Base-by-base conservation (phyloP, 1,284 basidiomycete genomes). In the Leccinum subrobustum region DNA sequence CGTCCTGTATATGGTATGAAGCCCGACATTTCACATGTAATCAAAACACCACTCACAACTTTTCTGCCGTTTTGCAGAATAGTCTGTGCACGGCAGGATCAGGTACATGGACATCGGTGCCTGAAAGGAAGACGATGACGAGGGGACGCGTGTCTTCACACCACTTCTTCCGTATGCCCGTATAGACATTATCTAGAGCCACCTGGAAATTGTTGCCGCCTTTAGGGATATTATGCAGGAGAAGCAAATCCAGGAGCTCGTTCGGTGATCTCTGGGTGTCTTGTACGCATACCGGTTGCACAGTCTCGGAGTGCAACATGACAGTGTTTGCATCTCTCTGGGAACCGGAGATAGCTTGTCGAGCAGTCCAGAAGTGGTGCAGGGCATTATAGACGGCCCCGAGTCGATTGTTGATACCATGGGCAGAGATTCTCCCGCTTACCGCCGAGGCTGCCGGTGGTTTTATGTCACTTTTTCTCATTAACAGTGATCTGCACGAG, bases 71-170 rank as follows among this genome's bases (percentile, higher is more conserved):
- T 1, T 71, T 65, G 1, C 72, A 74, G 62, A 82, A 82, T 2
- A 85, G 58, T 37, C 73, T 73, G 53, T 75, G 77, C 37, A 85
- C 73, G 0, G 63, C 68, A 2, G 56, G 9, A 55, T 84, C 79
- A 0, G 64, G 9, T 27, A 64, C 37, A 42, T 52, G 79, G 64
- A 18, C 65, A 27, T 27, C 27, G 27, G 27, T 27, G 2, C 27
- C 27, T 27, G 85, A 86, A 16, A 87, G 75, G 71, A 87, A 86
- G 44, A 87, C 80, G 35, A 87, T 70, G n/a, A 87, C 79, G 0
- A 84, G 84, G 1, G 78, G 70, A 57, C 84, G 84, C n/a, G 82
- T 78, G 5, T 77, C 76, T 56, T 78, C 81, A 84, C 82, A 85
- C 52, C 81, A 68, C 39, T 42, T 42, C 3, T 61, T 63, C 47